phyloP scores from a whole-genome alignment of 306 rosid genomes.

The Malus sylvestris region DNA sequence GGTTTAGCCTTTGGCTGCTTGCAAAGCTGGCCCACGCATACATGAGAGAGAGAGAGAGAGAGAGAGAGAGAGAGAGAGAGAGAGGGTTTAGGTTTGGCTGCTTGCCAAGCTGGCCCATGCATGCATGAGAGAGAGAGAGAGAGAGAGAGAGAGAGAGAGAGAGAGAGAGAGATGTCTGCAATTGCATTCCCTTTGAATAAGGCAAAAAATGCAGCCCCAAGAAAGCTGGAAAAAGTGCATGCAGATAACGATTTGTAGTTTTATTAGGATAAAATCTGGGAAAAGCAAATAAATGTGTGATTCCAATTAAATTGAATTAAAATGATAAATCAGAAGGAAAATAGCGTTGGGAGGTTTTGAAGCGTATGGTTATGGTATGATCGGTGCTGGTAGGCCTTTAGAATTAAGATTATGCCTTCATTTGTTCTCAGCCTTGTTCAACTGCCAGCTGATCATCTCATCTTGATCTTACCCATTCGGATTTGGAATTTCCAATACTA shows the following conservation, averaged over 20 bases:
- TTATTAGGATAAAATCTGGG: neutral
- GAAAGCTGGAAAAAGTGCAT: slow-evolving; percentile 38
- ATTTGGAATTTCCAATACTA: slow-evolving; percentile 2
- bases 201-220: slow-evolving; percentile 18
- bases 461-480: neutral
- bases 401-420: neutral
- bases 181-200: too few species aligned
- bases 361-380: neutral
- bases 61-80: neutral
- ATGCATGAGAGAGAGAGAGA: too few species aligned
- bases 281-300: neutral
- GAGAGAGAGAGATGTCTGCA: neutral
- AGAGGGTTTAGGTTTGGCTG: slow-evolving; percentile 1
- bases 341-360: neutral
- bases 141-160: too few species aligned
- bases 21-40: slow-evolving; percentile 11
- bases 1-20: slow-evolving; percentile 10
- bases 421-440: slow-evolving; percentile 15
- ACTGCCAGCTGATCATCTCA: slow-evolving; percentile 16
- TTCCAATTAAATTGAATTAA: neutral
- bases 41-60: neutral
- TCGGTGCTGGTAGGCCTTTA: neutral
- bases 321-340: neutral
- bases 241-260: neutral
- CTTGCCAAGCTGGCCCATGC: slow-evolving; percentile 2